Evolutionary conservation across 208 protist genomes (phyloP), one percentile per base, ranked within the genome.

Genomic region (Leishmania martiniquensis): DNA sequence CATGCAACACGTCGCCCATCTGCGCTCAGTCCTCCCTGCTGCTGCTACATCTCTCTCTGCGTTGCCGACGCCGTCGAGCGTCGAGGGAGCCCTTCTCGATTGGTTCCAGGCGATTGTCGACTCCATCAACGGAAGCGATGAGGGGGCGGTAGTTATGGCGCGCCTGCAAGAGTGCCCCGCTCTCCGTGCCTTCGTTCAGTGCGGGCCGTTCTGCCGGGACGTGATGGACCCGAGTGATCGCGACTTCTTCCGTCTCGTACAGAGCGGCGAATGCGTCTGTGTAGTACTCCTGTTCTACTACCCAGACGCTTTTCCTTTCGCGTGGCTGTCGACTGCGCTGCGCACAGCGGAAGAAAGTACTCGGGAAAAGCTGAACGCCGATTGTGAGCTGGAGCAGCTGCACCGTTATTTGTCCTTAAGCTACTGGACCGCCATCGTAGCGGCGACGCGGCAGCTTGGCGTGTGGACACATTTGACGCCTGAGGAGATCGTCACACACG

Each of bases 241-340:
- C 34, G 73, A 78, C 54, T 85, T 85, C 44, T 85, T 81, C 17
- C 76, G 76, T 22, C 65, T 85, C 5, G 71, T 85, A 49, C 81
- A 85, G 65, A 78, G 75, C n/a, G 81, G 91, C 32, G 72, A 86
- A 34, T 81, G 83, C 17, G 70, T 91, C 70, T 87, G 80, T 45
- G 66, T 93, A 42, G 75, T 79, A 20, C 65, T 95, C 44, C 77
- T 87, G 78, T 91, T 87, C 68, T 95, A 95, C 80, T 80, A 86
- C 70, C 91, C 86, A n/a, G 55, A 83, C 44, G 54, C 85, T 0
- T 45, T 95, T 44, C 78, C 87, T 29, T 52, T 90, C 34, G 59
- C 44, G 7, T 72, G 65, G 42, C 75, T 87, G 15, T 57, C 76
- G 17, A 63, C 47, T 0, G 63, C 77, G 20, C 54, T 81, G 55